A percentile compares a stretch with the other conserved stretches of the same genome.
Evolutionary conservation across 2,329 filamentous ascomycete genomes (phyloP).

Genomic region (Fusarium bactridioides): DNA sequence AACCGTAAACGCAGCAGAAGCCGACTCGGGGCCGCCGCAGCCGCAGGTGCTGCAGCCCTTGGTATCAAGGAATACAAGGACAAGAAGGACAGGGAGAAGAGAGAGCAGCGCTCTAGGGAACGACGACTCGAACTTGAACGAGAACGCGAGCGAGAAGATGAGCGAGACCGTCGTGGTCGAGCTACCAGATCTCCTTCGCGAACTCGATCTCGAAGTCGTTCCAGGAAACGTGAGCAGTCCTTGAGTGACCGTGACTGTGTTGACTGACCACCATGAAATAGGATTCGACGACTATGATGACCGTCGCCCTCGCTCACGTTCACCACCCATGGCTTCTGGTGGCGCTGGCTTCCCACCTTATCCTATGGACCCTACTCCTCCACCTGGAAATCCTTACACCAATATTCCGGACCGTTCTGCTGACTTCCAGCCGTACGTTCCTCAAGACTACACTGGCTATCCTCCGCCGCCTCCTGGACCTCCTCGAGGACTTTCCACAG

Average conservation of each 20-base stretch:
- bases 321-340: slow-evolving; percentile 61
- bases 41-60: slow-evolving; percentile 67
- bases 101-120: slow-evolving; percentile 48
- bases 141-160: slow-evolving; percentile 32
- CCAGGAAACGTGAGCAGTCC: slow-evolving; percentile 40
- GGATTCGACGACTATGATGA: slow-evolving; percentile 47
- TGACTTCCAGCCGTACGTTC: slow-evolving; percentile 53
- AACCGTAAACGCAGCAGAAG: slow-evolving; percentile 62
- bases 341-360: slow-evolving; percentile 58
- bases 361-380: slow-evolving; percentile 43
- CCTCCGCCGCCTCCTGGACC: slow-evolving; percentile 50
- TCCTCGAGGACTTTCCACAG: slow-evolving; percentile 26
- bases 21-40: slow-evolving; percentile 62
- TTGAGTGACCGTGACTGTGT: neutral
- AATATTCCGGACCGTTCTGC: slow-evolving; percentile 47
- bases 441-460: slow-evolving; percentile 53
- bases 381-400: slow-evolving; percentile 43
- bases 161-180: slow-evolving; percentile 38
- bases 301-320: slow-evolving; percentile 53
- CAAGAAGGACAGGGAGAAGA: slow-evolving; percentile 47
- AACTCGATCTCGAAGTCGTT: slow-evolving; percentile 38
- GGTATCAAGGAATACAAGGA: slow-evolving; percentile 69
- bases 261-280: slow-evolving; percentile 23
- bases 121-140: slow-evolving; percentile 36
- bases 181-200: slow-evolving; percentile 39